Percentiles rank a stretch among this genome's conserved stretches.
Evolutionary conservation across 805 yeast species (phyloP).

Genomic region (Metschnikowia amazonensis): DNA sequence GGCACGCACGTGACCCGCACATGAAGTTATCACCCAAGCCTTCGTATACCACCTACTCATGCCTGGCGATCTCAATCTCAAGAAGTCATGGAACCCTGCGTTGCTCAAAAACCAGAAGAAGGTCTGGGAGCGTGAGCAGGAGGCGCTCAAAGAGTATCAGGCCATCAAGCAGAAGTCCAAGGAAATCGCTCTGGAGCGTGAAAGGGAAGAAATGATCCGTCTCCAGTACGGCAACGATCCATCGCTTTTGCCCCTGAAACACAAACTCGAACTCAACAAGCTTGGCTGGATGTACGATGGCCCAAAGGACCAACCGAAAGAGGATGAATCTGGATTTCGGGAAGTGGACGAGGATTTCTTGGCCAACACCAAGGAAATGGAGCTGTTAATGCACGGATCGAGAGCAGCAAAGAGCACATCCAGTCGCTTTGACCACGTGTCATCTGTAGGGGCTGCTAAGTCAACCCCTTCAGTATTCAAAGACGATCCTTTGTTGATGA

Average conservation of each 20-base stretch:
- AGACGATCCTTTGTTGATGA: slow-evolving; percentile 51
- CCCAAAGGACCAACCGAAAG: slow-evolving; percentile 20
- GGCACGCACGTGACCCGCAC: not conserved
- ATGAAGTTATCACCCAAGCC: not conserved
- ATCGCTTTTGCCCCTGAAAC: slow-evolving; percentile 30
- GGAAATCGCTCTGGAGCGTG: slow-evolving; percentile 61
- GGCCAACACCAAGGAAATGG: slow-evolving; percentile 37
- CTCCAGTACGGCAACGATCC: slow-evolving; percentile 42
- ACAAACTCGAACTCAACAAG: slow-evolving; percentile 40
- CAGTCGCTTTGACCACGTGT: slow-evolving; percentile 24
- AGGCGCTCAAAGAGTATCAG: slow-evolving; percentile 64
- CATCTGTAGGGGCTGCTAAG: slow-evolving; percentile 21
- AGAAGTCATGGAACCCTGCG: slow-evolving; percentile 97
- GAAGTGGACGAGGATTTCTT: slow-evolving; percentile 29
- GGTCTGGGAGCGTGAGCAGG: slow-evolving; percentile 81
- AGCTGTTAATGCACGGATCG: slow-evolving; percentile 53
- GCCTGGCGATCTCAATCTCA: slow-evolving; percentile 80
- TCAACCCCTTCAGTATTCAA: slow-evolving; percentile 21
- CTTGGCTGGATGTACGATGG: slow-evolving; percentile 86
- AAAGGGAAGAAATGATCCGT: slow-evolving; percentile 51
- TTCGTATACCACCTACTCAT: slow-evolving; percentile 15
- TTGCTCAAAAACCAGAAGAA: slow-evolving; percentile 77
- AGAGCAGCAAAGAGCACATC: slow-evolving; percentile 36
- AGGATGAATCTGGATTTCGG: slow-evolving; percentile 35
- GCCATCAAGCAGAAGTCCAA: slow-evolving; percentile 58